Conservation (phyloP, 148 eudicot species). For the Rhododendron williamsianum region DNA sequence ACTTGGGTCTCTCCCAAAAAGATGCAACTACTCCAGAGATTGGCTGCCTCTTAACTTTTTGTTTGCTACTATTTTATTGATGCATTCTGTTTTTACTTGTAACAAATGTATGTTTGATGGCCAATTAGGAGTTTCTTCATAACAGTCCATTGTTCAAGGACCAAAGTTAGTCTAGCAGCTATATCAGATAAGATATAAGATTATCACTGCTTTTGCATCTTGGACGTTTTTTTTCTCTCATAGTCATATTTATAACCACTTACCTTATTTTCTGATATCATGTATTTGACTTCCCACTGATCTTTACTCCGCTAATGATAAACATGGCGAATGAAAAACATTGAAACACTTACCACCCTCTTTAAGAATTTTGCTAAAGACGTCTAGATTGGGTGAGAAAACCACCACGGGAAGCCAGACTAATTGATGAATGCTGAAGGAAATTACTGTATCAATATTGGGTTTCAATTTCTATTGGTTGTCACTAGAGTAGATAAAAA, state of each 20-base stretch:
- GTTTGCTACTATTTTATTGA: neutral
- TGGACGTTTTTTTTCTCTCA: neutral
- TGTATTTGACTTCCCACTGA: neutral
- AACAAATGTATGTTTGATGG: neutral
- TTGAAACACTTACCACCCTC: neutral
- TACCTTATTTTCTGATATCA: neutral
- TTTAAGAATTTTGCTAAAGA: neutral
- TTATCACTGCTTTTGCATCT: neutral
- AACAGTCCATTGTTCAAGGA: neutral
- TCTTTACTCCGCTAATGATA: neutral
- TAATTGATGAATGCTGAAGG: neutral
- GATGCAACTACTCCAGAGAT: neutral
- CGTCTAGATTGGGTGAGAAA: neutral
- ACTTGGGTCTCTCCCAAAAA: neutral
- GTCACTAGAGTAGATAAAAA: no score
- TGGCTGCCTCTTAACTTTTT: neutral
- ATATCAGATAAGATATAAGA: neutral
- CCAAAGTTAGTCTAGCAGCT: neutral
- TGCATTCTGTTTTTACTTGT: neutral
- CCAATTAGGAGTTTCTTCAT: neutral
- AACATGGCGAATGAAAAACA: neutral
- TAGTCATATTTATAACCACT: neutral
- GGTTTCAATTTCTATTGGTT: neutral
- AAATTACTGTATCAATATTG: neutral
- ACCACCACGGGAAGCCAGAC: neutral